Conservation (phyloP, 768 basidiomycete genomes). For the Mycena albidolilacea region DNA sequence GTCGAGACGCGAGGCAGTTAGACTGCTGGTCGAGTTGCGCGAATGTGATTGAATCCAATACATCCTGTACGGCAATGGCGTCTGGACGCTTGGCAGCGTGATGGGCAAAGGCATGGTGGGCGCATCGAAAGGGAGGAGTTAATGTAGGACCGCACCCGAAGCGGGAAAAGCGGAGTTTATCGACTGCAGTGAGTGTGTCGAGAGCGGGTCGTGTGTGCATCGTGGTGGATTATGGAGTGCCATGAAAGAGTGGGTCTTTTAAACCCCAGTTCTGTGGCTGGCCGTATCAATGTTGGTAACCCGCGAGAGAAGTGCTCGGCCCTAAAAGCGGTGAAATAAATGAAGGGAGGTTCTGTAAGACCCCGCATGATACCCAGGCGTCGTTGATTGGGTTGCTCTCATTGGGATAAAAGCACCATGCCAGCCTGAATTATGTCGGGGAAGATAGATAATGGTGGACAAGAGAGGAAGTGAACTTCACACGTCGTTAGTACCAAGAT, state of each 20-base stretch:
- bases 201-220: constrained; percentile 36
- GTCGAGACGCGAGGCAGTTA: constrained; percentile 29
- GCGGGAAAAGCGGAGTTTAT: constrained; percentile 59
- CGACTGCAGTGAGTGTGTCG: constrained; percentile 54
- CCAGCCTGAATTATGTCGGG: neutral
- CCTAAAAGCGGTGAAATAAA: constrained; percentile 28
- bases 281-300: constrained; percentile 13
- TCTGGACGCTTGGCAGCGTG: constrained; percentile 59
- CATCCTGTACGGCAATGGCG: constrained; percentile 65
- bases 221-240: constrained; percentile 35
- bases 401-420: constrained; percentile 5
- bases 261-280: constrained; percentile 6
- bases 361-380: constrained; percentile 25
- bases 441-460: neutral
- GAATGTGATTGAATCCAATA: constrained; percentile 64
- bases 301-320: constrained; percentile 6
- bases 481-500: constrained; percentile 12
- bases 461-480: constrained; percentile 25
- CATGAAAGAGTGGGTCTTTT: constrained; percentile 18
- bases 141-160: constrained; percentile 60
- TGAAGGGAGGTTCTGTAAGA: constrained; percentile 13
- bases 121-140: constrained; percentile 59
- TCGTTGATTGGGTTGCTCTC: constrained; percentile 4
- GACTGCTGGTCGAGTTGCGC: constrained; percentile 60
- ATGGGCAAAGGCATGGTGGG: constrained; percentile 70